Percentiles rank a stretch among this genome's conserved stretches.
Conservation (phyloP, 2,329 filamentous ascomycete genomes). For the Aureobasidium sp. region DNA sequence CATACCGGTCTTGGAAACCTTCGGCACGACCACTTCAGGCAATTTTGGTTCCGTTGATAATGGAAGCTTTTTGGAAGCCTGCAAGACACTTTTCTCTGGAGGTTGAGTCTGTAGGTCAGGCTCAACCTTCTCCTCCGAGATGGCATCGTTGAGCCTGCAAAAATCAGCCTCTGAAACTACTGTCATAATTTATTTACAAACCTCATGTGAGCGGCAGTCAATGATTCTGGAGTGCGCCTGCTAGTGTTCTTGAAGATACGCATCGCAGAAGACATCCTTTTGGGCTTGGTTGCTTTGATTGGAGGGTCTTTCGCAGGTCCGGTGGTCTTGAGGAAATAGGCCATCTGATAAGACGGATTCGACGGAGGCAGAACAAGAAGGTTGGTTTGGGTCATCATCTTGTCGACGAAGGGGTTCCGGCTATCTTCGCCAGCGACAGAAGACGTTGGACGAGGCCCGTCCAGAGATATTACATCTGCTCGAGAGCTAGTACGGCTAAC, state of each 20-base stretch:
- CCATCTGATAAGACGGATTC: conserved; percentile 30
- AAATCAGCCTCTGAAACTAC: not conserved
- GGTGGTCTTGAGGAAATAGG: conserved; percentile 34
- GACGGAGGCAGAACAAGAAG: conserved; percentile 24
- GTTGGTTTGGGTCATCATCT: conserved; percentile 29
- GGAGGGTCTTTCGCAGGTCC: conserved; percentile 28
- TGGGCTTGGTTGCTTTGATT: conserved; percentile 15
- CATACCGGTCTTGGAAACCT: conserved; percentile 30
- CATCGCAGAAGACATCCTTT: conserved; percentile 25
- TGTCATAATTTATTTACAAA: conserved; percentile 6
- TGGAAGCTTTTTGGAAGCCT: conserved; percentile 3
- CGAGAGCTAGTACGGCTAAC: conserved; percentile 7
- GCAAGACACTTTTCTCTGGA: not conserved
- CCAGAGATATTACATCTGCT: not conserved
- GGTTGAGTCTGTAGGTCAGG: not conserved
- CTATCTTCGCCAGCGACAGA: not conserved
- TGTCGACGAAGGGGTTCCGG: conserved; percentile 19
- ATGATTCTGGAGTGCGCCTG: conserved; percentile 16
- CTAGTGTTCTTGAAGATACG: conserved; percentile 25
- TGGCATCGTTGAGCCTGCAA: conserved; percentile 2
- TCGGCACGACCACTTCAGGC: conserved; percentile 27
- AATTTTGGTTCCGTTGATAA: conserved; percentile 17
- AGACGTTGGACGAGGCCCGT: not conserved
- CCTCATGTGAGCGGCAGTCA: conserved; percentile 23
- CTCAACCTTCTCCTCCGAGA: not conserved